Evolutionary conservation across 192 early-diverging fungal genomes (phyloP), one percentile per base, ranked within the genome.

Genomic region (Dimargaris cristalligena): DNA sequence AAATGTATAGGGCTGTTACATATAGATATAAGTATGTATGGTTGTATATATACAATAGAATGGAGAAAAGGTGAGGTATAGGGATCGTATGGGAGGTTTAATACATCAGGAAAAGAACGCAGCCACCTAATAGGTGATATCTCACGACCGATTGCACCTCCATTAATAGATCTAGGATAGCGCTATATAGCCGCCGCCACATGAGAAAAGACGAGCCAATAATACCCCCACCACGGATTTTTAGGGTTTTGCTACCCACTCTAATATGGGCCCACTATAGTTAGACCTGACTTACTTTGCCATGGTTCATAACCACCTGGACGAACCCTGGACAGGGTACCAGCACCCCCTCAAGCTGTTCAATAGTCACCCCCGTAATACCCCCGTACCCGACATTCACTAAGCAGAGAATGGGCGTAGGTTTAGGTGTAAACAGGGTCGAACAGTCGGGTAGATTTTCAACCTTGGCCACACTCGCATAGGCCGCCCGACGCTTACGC

Each of bases 1-100:
- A 63, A 69, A 76, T 13, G 66, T 69, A 62, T 74, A 79, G 10
- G 77, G 74, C 52, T 69, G 20, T 4, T 29, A 10, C 30, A 35
- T 14, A 28, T 56, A 58, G 57, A 10, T 11, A 35, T 10, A 58
- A 58, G 6, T 10, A 10, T 4, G 23, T 4, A 58, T 41, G 35
- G 32, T 4, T 4, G 30, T 35, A 58, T 47, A 58, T 22, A 22
- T 29, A 35, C 13, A 31, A 10, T 4, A 14, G 8, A 8, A 13
- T n/a, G 50, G 50, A 29, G 6, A 31, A 4, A 10, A 41, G 38
- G 16, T 41, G 6, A 41, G 38, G 16, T 41, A 10, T 41, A n/a
- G 38, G 6, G 16, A 41, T 41, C 16, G 8, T 6, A 41, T 10
- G 38, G 38, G 38, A 41, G 16, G 16, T 41, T 10, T 16, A 16